Conservation (phyloP, 257 asterid species). For the Nyctanthes arbortristis region DNA sequence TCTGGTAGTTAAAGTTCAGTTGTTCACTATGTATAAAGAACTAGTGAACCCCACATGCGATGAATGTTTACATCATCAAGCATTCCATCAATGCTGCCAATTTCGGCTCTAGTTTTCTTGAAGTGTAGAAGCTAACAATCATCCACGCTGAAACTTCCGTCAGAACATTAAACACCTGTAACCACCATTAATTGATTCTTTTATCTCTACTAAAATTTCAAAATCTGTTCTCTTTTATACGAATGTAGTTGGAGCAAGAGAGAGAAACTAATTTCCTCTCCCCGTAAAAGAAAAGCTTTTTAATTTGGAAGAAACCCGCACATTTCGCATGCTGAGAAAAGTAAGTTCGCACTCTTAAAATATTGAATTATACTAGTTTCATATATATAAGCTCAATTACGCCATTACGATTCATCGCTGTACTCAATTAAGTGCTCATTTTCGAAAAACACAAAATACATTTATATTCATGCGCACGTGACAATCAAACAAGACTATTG, state of each 20-base stretch:
- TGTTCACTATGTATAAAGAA: constrained; percentile 11
- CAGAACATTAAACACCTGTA: constrained; percentile 3
- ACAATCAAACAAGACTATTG: not conserved
- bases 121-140: not conserved
- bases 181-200: constrained; percentile 3
- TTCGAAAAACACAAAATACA: not conserved
- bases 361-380: not conserved
- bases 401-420: not conserved
- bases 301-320: not conserved
- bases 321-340: not conserved
- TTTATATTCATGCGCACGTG: not conserved
- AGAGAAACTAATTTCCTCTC: no score
- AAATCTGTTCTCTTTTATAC: not conserved
- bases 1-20: constrained; percentile 15
- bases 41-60: not conserved
- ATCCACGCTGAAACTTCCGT: constrained; percentile 14
- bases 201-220: constrained; percentile 6
- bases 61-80: constrained; percentile 1
- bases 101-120: not conserved
- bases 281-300: no score
- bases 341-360: no score
- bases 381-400: not conserved
- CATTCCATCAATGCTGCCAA: constrained; percentile 2
- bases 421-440: not conserved
- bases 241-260: no score